These are phyloP conservation scores for Oldenlandia corymbosa DNA, from an alignment of 257 asterid species.

Conservation along the genomic window DNA sequence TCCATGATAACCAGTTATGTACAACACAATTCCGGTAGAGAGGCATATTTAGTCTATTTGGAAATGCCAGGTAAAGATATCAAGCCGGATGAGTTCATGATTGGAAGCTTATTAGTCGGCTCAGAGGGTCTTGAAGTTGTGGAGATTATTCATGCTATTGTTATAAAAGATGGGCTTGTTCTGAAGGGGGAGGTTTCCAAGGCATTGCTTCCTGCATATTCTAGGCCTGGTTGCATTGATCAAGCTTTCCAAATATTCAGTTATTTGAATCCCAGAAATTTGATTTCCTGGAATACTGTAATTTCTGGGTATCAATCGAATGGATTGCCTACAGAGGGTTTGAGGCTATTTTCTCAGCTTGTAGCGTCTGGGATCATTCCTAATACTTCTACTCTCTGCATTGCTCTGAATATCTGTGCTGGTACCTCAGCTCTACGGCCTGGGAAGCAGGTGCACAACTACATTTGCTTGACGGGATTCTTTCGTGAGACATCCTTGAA, in stretches of 20 bases:
- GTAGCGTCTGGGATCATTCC: constrained; percentile 37
- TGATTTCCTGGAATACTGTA: constrained; percentile 87
- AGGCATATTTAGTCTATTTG: constrained; percentile 37
- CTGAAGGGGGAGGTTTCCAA: constrained; percentile 62
- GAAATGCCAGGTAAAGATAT: constrained; percentile 55
- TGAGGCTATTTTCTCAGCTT: constrained; percentile 41
- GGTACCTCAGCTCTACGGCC: constrained; percentile 45
- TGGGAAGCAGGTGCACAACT: constrained; percentile 65
- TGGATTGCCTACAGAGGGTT: constrained; percentile 48
- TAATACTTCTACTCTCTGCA: constrained; percentile 69
- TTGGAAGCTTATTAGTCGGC: constrained; percentile 67
- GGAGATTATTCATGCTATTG: constrained; percentile 59
- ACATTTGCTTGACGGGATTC: constrained; percentile 39
- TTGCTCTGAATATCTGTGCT: constrained; percentile 58
- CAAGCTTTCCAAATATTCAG: constrained; percentile 47
- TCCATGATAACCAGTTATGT: constrained; percentile 60
- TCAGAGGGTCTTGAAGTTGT: constrained; percentile 34
- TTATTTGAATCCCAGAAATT: constrained; percentile 41
- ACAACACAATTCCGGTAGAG: constrained; percentile 33
- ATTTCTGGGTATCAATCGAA: constrained; percentile 57
- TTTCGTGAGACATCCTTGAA: constrained; percentile 47
- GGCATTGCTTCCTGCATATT: constrained; percentile 64
- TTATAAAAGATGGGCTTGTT: constrained; percentile 48
- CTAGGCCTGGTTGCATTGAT: constrained; percentile 38
- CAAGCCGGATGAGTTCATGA: constrained; percentile 64